Evolutionary conservation across 2,329 filamentous ascomycete species (phyloP), one percentile per base, ranked within the genome.

Genomic region (Zasmidium cellare): DNA sequence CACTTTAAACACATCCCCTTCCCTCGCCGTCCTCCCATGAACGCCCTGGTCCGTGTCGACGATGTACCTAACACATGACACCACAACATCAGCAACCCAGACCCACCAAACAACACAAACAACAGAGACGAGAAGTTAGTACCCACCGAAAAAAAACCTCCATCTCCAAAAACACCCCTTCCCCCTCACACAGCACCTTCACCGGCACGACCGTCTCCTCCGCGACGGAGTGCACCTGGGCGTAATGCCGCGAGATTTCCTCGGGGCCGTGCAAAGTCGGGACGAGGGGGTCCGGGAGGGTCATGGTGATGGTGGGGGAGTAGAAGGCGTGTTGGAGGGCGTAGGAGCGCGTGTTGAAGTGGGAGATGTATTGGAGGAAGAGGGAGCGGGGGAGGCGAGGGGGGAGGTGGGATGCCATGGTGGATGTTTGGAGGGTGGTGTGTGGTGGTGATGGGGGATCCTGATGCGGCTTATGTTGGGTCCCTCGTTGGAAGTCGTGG

Each of bases 301-400:
- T 60, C 51, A 57, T 41, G 52, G 52, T 53, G 47, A 57, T 20
- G 2, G 47, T 25, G 18, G 19, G 25, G 31, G 55, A 51, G 31
- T 55, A 57, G 47, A 57, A 57, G 18, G 58, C 54, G 38, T 60
- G 57, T 24, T 56, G 53, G 35, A 53, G 25, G 11, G 31, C 51
- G 24, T 57, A 60, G 54, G 22, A 46, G n/a, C 58, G 55, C 23
- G 55, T 57, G 44, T 57, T 57, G 58, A 57, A 57, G 51, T 28
- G 20, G 12, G 23, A 22, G 48, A 57, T 47, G 48, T 60, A 55
- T 20, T 41, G 45, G 51, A 57, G 41, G 51, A 55, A 57, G 46
- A 28, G 25, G 6, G 54, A 14, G 38, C 56, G 47, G 18, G 31
- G 41, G 31, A 58, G 46, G 28, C 51, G 46, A 55, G 46, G 38